Conservation (phyloP, 202 grass and related monocot genomes). For the Musa balbisiana region DNA sequence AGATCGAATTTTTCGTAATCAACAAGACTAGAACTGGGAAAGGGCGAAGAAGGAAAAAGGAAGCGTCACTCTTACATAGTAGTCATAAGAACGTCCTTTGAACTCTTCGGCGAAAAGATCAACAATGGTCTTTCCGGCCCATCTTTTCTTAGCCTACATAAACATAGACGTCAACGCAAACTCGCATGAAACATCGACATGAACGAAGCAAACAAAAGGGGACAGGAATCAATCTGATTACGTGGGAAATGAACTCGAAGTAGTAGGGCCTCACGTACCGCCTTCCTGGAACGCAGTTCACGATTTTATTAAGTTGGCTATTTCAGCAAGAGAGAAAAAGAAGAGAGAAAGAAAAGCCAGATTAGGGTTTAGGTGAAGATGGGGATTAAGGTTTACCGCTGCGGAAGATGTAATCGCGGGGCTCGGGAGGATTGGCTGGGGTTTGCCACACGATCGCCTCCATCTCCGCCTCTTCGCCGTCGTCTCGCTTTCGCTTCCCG, state of each 20-base stretch:
- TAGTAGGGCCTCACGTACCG: slow-evolving; percentile 91
- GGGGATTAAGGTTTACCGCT: slow-evolving; percentile 30
- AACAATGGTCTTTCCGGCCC: slow-evolving; percentile 90
- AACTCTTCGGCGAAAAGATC: slow-evolving; percentile 96
- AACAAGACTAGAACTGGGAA: neutral
- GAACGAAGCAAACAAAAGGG: neutral
- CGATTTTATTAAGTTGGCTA: neutral
- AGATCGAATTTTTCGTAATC: neutral
- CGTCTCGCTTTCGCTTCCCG: slow-evolving; percentile 1
- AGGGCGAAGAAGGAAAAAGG: neutral
- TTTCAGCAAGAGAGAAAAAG: neutral
- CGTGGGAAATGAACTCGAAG: slow-evolving; percentile 97
- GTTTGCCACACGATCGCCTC: slow-evolving; percentile 82
- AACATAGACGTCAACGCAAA: neutral
- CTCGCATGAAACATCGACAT: neutral
- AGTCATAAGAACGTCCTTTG: slow-evolving; percentile 62
- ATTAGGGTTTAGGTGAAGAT: neutral
- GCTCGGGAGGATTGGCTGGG: slow-evolving; percentile 63
- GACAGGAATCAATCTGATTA: slow-evolving; percentile 8
- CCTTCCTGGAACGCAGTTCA: slow-evolving; percentile 40
- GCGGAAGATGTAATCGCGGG: slow-evolving; percentile 73
- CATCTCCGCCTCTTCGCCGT: neutral
- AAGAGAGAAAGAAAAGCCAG: neutral
- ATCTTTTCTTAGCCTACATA: slow-evolving; percentile 80
- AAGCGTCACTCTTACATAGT: slow-evolving; percentile 51